Percentiles rank a stretch among this genome's conserved stretches.
phyloP scores from a whole-genome alignment of 177 flowering plant species.

The Vitis hybrid region DNA sequence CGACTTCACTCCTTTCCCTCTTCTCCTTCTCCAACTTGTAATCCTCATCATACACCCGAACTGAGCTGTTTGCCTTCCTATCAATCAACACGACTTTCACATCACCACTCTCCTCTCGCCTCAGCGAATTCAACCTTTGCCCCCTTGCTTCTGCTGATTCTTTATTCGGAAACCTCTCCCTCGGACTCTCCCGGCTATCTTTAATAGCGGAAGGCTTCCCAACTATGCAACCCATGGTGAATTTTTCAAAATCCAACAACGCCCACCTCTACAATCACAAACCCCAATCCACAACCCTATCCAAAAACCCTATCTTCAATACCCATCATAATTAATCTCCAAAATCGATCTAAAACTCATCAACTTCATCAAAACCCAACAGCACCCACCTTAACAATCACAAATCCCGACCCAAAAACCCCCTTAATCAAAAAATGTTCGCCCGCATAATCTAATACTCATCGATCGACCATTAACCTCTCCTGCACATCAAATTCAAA shows the following conservation, averaged over 20 bases:
- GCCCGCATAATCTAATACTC: too few relatives aligned
- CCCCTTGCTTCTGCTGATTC: slow-evolving; percentile 13
- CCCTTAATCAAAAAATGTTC: too few relatives aligned
- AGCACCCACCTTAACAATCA: too few relatives aligned
- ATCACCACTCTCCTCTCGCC: slow-evolving; percentile 27
- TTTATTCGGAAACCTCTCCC: slow-evolving; percentile 21
- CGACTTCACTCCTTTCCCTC: slow-evolving; percentile 22
- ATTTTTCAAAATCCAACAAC: background rate
- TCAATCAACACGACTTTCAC: slow-evolving; percentile 32
- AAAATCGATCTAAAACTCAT: too few relatives aligned
- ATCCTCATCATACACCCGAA: slow-evolving; percentile 29
- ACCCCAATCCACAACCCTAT: background rate
- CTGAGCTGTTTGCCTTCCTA: slow-evolving; percentile 32
- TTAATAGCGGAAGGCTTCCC: slow-evolving; percentile 33
- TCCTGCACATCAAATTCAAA: too few relatives aligned
- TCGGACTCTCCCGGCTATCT: slow-evolving; percentile 23
- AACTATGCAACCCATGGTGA: slow-evolving; percentile 39
- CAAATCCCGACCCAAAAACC: too few relatives aligned
- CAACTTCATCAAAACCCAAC: too few relatives aligned
- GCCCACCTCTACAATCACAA: background rate
- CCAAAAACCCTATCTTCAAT: too few relatives aligned
- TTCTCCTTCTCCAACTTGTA: slow-evolving; percentile 24
- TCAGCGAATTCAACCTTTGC: slow-evolving; percentile 18
- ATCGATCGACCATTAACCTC: too few relatives aligned
- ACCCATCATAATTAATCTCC: too few relatives aligned